Evolutionary conservation across 306 rosid genomes (phyloP).

Genomic region (Cucumis hystrix): DNA sequence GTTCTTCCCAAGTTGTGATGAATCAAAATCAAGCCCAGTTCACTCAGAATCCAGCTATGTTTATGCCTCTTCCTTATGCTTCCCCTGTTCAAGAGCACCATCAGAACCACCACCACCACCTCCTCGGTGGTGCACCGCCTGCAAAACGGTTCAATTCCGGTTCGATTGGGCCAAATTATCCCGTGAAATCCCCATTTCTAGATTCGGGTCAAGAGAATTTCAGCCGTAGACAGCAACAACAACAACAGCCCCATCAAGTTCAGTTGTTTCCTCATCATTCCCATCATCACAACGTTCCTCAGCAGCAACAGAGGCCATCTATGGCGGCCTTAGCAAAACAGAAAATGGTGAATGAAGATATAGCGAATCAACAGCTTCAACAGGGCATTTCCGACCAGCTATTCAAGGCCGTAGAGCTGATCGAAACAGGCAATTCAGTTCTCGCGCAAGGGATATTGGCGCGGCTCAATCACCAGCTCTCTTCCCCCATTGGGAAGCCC

Average conservation of each 20-base stretch:
- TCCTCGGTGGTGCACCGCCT: constrained; percentile 39
- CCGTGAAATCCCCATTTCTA: not conserved
- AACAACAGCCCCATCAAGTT: constrained; percentile 24
- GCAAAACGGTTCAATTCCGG: constrained; percentile 48
- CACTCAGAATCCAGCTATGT: constrained; percentile 32
- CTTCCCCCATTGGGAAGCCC: constrained; percentile 76
- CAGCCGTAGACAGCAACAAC: not conserved
- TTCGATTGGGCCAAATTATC: constrained; percentile 26
- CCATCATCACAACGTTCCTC: not conserved
- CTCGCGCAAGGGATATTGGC: constrained; percentile 99
- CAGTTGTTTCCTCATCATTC: constrained; percentile 39
- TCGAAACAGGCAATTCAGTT: constrained; percentile 64
- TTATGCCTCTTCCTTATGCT: constrained; percentile 44
- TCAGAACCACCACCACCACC: constrained; percentile 7
- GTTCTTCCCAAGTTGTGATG: constrained; percentile 38
- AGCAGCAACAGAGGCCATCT: constrained; percentile 33
- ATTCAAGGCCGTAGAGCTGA: constrained; percentile 69
- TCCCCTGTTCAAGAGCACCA: constrained; percentile 44
- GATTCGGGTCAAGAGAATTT: not conserved
- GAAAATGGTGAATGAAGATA: constrained; percentile 44
- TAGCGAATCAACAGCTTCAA: constrained; percentile 54
- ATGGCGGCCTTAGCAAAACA: constrained; percentile 29
- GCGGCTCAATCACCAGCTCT: constrained; percentile 99
- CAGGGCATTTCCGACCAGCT: constrained; percentile 57
- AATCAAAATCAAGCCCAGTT: constrained; percentile 53